Evolutionary conservation across 495 filamentous ascomycete genomes (phyloP).

Genomic region (Saxophila tyrrhenica): DNA sequence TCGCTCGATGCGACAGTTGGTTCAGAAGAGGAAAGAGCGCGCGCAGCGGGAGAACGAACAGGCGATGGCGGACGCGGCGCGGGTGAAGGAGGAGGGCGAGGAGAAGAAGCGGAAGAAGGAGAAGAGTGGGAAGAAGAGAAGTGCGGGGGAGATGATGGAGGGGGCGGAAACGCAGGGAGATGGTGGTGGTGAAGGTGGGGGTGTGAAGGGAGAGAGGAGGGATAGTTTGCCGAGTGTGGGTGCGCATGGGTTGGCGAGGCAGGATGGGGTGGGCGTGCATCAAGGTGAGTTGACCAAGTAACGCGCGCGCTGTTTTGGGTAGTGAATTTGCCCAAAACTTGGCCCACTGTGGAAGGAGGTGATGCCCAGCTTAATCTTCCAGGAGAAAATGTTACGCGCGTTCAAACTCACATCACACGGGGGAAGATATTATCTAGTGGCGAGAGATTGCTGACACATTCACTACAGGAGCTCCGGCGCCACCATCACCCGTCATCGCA

Average conservation of each 20-base stretch:
- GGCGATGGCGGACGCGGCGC: constrained; percentile 21
- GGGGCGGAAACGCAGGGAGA: neutral
- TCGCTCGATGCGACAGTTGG: constrained; percentile 69
- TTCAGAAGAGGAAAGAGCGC: constrained; percentile 49
- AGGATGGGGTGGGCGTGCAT: constrained; percentile 32
- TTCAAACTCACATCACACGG: too few species aligned
- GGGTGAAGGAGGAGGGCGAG: constrained; percentile 12
- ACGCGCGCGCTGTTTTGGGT: too few species aligned
- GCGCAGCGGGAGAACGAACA: constrained; percentile 26
- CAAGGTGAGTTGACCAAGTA: constrained; percentile 27
- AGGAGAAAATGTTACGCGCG: too few species aligned
- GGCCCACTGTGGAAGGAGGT: too few species aligned
- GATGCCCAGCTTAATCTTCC: too few species aligned
- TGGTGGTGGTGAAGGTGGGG: neutral
- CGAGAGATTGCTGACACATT: too few species aligned
- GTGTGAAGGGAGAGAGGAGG: constrained; percentile 24
- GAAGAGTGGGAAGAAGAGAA: constrained; percentile 20
- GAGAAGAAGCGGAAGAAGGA: constrained; percentile 19
- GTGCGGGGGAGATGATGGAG: constrained; percentile 14
- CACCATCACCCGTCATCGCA: constrained; percentile 12
- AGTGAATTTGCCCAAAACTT: too few species aligned
- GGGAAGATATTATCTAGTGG: too few species aligned
- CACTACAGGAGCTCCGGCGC: constrained; percentile 7
- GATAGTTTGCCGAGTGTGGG: constrained; percentile 30
- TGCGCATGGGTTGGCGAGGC: constrained; percentile 31